A percentile compares a stretch with the other conserved stretches of the same genome.
phyloP scores from a whole-genome alignment of 176 grass and related monocot genomes.

The Puccinellia tenuiflora region DNA sequence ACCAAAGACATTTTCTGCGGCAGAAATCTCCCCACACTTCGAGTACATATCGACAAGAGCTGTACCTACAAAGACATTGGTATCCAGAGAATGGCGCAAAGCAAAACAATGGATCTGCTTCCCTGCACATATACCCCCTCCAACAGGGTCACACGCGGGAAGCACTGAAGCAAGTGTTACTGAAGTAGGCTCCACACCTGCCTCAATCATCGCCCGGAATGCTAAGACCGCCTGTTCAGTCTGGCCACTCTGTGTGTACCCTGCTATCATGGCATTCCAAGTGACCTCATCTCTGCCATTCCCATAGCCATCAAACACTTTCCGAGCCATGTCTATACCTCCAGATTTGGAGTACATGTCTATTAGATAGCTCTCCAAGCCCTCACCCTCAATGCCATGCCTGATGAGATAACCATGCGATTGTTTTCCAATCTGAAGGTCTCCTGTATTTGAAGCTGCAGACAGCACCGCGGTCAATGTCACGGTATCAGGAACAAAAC shows the following conservation, averaged over 20 bases:
- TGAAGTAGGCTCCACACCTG: conserved; percentile 56
- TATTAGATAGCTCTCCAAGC: conserved; percentile 90
- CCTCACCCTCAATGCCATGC: conserved; percentile 56
- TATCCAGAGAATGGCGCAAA: conserved; percentile 41
- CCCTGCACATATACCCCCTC: conserved; percentile 45
- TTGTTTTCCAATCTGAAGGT: conserved; percentile 68
- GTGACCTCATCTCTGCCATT: conserved; percentile 66
- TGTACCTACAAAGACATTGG: conserved; percentile 69
- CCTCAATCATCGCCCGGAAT: conserved; percentile 65
- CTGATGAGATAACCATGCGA: conserved; percentile 76
- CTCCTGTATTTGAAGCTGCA: conserved; percentile 72
- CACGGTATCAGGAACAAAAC: conserved; percentile 59
- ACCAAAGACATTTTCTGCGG: conserved; percentile 63
- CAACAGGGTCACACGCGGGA: conserved; percentile 55
- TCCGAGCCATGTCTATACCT: conserved; percentile 53
- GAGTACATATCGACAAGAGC: conserved; percentile 88
- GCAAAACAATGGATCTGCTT: conserved; percentile 85
- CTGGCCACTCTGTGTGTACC: conserved; percentile 56
- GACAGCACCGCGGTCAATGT: conserved; percentile 72
- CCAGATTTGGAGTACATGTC: conserved; percentile 95
- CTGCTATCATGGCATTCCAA: conserved; percentile 96
- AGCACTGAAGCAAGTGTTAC: conserved; percentile 76
- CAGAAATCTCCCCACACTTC: conserved; percentile 65
- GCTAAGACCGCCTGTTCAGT: conserved; percentile 46
- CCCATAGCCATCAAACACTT: conserved; percentile 50